Percentiles rank a stretch among this genome's conserved stretches.
Conservation (phyloP, 768 basidiomycete species). For the Suillus alpinus region DNA sequence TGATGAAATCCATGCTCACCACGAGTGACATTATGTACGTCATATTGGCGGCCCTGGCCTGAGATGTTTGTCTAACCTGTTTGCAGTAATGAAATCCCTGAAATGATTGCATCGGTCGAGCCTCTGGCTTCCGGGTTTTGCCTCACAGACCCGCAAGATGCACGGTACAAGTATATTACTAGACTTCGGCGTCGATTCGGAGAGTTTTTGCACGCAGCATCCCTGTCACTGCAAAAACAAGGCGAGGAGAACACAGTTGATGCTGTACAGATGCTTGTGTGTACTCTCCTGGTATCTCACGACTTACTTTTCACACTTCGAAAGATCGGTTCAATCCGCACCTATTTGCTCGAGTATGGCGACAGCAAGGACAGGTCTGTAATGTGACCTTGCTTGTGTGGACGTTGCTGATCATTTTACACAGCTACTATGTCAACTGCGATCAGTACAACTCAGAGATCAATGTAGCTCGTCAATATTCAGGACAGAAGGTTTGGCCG, state of each 20-base stretch:
- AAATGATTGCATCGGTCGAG: slow-evolving; percentile 68
- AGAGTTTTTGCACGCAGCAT: slow-evolving; percentile 66
- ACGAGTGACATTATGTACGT: slow-evolving; percentile 72
- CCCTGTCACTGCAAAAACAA: slow-evolving; percentile 62
- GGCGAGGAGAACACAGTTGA: slow-evolving; percentile 83
- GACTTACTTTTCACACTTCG: neutral
- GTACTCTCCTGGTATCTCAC: neutral
- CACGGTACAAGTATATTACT: slow-evolving; percentile 59
- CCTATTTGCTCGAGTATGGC: slow-evolving; percentile 73
- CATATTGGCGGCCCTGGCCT: neutral
- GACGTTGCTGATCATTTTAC: neutral
- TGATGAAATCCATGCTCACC: slow-evolving; percentile 37
- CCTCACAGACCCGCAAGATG: slow-evolving; percentile 62
- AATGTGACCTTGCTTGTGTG: slow-evolving; percentile 8
- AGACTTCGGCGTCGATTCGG: slow-evolving; percentile 62
- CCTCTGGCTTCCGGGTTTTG: slow-evolving; percentile 66
- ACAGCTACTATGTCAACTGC: slow-evolving; percentile 55
- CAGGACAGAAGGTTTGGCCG: slow-evolving; percentile 75
- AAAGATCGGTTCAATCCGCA: slow-evolving; percentile 48
- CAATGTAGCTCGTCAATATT: slow-evolving; percentile 64
- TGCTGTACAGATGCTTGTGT: slow-evolving; percentile 51
- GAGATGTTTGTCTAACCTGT: neutral
- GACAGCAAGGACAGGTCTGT: slow-evolving; percentile 57
- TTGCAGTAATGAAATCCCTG: slow-evolving; percentile 65
- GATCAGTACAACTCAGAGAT: slow-evolving; percentile 60